A percentile compares a stretch with the other conserved stretches of the same genome.
Evolutionary conservation across 306 rosid species (phyloP).

Genomic region (Ziziphus jujuba): DNA sequence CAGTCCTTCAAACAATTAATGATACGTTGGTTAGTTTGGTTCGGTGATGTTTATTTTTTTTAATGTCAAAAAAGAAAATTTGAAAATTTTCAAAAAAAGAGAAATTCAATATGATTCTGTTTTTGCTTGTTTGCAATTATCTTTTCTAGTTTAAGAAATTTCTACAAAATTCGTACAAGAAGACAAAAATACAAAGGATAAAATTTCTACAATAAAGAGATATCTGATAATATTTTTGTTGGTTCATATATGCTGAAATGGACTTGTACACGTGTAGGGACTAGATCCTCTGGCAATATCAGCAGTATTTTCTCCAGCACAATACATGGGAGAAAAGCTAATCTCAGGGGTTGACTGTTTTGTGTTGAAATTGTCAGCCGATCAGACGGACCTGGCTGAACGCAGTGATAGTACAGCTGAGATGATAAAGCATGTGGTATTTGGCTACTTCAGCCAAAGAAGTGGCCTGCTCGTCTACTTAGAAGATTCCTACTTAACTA

Average conservation of each 20-base stretch:
- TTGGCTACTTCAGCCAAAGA: slow-evolving; percentile 87
- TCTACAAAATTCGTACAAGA: no score
- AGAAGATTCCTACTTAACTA: slow-evolving; percentile 83
- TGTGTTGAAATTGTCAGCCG: slow-evolving; percentile 70
- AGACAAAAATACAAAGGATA: no score
- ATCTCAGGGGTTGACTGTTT: slow-evolving; percentile 70
- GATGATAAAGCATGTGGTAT: slow-evolving; percentile 84
- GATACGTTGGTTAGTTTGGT: no score
- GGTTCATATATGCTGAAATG: background rate
- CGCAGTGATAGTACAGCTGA: slow-evolving; percentile 90
- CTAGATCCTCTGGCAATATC: slow-evolving; percentile 85
- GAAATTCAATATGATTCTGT: no score
- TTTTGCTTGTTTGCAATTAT: no score
- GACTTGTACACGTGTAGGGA: slow-evolving; percentile 47
- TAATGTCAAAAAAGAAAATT: no score
- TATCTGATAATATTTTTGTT: background rate
- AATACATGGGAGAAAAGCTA: slow-evolving; percentile 83
- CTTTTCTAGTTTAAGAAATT: no score
- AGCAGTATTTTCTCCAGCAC: slow-evolving; percentile 67
- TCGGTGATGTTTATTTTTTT: no score
- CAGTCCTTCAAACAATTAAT: background rate
- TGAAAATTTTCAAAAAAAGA: no score
- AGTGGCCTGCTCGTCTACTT: slow-evolving; percentile 69
- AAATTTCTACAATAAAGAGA: no score
- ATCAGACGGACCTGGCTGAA: slow-evolving; percentile 64